Percentiles rank a stretch among this genome's conserved stretches.
Evolutionary conservation across 208 protist species (phyloP).

Genomic region (Leishmania turanica): DNA sequence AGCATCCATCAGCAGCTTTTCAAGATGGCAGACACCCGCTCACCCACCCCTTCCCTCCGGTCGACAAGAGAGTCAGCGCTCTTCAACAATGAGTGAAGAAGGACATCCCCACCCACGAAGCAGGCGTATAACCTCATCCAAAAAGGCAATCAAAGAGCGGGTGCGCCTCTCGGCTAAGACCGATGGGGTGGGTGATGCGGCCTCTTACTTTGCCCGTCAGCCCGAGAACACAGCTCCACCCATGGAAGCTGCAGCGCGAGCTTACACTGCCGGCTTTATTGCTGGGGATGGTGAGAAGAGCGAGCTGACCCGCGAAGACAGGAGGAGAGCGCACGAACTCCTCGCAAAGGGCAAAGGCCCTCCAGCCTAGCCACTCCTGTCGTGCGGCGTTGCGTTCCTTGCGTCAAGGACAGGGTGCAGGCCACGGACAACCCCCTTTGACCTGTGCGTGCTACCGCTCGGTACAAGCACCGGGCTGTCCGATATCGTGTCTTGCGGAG

Average conservation of each 20-base stretch:
- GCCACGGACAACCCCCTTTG: not conserved
- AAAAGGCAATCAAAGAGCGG: not conserved
- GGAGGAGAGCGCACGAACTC: slow-evolving; percentile 22
- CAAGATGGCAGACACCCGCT: not conserved
- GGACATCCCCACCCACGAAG: not conserved
- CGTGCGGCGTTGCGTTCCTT: not conserved
- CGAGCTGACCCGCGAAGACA: slow-evolving; percentile 10
- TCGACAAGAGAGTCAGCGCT: not conserved
- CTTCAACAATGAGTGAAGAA: not conserved
- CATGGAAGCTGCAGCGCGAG: not conserved
- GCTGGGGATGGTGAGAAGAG: not conserved
- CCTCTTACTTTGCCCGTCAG: not conserved
- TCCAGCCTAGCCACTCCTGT: not conserved
- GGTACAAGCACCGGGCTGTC: too few relatives aligned
- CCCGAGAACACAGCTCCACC: not conserved
- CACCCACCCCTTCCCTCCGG: not conserved
- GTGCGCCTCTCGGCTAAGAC: not conserved
- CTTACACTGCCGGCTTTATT: too few relatives aligned
- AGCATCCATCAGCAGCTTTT: not conserved
- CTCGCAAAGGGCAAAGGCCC: not conserved
- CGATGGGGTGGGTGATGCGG: not conserved
- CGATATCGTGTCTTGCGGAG: not conserved
- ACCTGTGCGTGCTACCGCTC: not conserved
- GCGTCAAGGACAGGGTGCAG: not conserved
- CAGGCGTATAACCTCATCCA: not conserved